These are phyloP conservation scores for Thermomyces lanuginosus DNA, from an alignment of 2,329 filamentous ascomycete species.

Conservation along the genomic window DNA sequence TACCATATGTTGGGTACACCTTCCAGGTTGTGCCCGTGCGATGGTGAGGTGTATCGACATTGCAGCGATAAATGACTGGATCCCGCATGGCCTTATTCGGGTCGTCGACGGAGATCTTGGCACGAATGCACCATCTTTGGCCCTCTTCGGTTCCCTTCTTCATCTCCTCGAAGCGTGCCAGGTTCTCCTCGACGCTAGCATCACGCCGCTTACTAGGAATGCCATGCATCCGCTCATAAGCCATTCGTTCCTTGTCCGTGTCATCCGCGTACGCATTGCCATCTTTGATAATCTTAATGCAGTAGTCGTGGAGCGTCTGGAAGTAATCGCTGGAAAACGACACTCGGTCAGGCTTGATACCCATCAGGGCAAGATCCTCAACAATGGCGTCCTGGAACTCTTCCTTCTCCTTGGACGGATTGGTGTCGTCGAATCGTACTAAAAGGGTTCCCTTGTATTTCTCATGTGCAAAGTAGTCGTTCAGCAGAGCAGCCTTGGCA, in stretches of 20 bases:
- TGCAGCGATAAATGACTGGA: slow-evolving; percentile 94
- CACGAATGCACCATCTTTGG: slow-evolving; percentile 74
- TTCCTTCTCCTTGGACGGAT: slow-evolving; percentile 91
- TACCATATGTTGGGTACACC: slow-evolving; percentile 51
- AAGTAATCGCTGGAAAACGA: slow-evolving; percentile 95
- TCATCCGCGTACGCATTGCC: slow-evolving; percentile 91
- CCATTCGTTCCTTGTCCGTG: slow-evolving; percentile 78
- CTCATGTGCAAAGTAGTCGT: slow-evolving; percentile 92
- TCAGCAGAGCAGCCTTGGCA: slow-evolving; percentile 81
- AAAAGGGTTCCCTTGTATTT: slow-evolving; percentile 83
- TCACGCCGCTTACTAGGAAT: slow-evolving; percentile 70
- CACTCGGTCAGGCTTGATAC: slow-evolving; percentile 71
- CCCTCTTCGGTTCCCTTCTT: slow-evolving; percentile 69
- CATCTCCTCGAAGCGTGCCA: slow-evolving; percentile 86
- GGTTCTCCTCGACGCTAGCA: slow-evolving; percentile 61
- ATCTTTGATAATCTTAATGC: slow-evolving; percentile 66
- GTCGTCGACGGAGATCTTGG: slow-evolving; percentile 81
- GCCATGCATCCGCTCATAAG: slow-evolving; percentile 66
- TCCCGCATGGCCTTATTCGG: slow-evolving; percentile 93
- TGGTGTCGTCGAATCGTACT: slow-evolving; percentile 91
- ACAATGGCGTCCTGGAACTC: slow-evolving; percentile 91
- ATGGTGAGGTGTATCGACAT: slow-evolving; percentile 46
- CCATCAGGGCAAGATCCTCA: slow-evolving; percentile 79
- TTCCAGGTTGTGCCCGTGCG: slow-evolving; percentile 49
- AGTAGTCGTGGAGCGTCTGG: slow-evolving; percentile 73